Evolutionary conservation across 306 rosid species (phyloP).

Genomic region (Cicer pinnatifidum): DNA sequence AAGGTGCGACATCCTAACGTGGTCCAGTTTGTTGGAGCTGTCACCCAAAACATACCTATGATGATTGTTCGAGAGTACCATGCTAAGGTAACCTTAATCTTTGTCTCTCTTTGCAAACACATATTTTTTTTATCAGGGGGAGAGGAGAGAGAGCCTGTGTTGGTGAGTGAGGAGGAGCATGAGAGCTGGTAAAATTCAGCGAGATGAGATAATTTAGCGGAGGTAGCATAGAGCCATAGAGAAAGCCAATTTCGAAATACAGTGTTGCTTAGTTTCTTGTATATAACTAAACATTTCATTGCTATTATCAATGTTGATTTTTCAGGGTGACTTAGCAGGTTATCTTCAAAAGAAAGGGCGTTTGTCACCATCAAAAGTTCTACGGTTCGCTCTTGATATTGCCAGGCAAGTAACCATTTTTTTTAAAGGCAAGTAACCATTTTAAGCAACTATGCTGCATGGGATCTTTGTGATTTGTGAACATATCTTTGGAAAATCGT

Average conservation of each 20-base stretch:
- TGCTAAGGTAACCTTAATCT: slow-evolving; percentile 69
- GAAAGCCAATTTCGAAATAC: slow-evolving; percentile 28
- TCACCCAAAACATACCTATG: slow-evolving; percentile 97
- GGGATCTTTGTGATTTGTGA: slow-evolving; percentile 29
- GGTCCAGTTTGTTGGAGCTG: slow-evolving; percentile 99
- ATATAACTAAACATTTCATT: slow-evolving; percentile 42
- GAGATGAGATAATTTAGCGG: slow-evolving; percentile 32
- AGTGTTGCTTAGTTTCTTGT: slow-evolving; percentile 21
- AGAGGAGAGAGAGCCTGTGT: slow-evolving; percentile 21
- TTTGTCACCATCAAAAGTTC: slow-evolving; percentile 80
- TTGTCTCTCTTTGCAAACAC: slow-evolving; percentile 29
- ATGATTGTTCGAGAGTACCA: slow-evolving; percentile 96
- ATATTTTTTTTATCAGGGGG: neutral
- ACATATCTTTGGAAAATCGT: slow-evolving; percentile 20
- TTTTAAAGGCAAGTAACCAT: slow-evolving; percentile 63
- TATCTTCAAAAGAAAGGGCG: slow-evolving; percentile 96
- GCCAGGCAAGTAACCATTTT: slow-evolving; percentile 77
- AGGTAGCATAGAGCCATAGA: slow-evolving; percentile 9
- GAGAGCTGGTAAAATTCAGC: slow-evolving; percentile 14
- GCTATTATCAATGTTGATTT: slow-evolving; percentile 43
- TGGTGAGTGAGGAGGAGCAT: slow-evolving; percentile 1
- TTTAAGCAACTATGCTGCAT: slow-evolving; percentile 38
- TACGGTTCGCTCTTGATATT: slow-evolving; percentile 85
- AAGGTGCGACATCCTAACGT: slow-evolving; percentile 97
- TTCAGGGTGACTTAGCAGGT: slow-evolving; percentile 85